A percentile compares a stretch with the other conserved stretches of the same genome.
These are phyloP conservation scores for Gossypium schwendimanii DNA, from an alignment of 441 rosid genomes.

Conservation along the genomic window DNA sequence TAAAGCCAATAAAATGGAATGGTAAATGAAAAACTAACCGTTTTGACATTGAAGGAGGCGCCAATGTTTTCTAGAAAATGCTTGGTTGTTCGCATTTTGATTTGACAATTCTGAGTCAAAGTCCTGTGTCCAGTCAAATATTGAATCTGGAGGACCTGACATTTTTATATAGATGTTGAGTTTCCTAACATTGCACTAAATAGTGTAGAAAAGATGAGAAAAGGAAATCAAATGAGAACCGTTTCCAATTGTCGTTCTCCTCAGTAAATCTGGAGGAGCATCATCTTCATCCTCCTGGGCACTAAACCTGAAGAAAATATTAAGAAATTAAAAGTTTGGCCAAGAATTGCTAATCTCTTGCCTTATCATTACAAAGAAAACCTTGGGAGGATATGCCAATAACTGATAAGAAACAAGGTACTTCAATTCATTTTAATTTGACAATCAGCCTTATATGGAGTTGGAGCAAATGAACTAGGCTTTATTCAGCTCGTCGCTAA, in stretches of 20 bases:
- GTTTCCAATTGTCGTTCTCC: conserved; percentile 96
- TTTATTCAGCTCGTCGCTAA: not conserved
- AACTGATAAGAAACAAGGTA: not conserved
- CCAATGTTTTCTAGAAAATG: conserved; percentile 97
- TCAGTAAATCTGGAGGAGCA: conserved; percentile 38
- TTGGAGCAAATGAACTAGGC: not conserved
- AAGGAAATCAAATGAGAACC: conserved; percentile 40
- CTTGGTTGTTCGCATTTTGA: conserved; percentile 77
- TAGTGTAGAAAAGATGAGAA: conserved; percentile 11
- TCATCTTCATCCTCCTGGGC: conserved; percentile 93
- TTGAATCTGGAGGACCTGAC: conserved; percentile 83
- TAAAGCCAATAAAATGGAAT: conserved; percentile 11
- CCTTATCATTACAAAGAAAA: not conserved
- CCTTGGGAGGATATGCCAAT: not conserved
- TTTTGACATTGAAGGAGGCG: conserved; percentile 99
- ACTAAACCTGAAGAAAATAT: conserved; percentile 52
- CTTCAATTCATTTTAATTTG: not conserved
- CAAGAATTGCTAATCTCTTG: not conserved
- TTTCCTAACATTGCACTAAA: conserved; percentile 17
- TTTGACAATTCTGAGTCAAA: conserved; percentile 65
- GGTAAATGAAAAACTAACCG: conserved; percentile 39
- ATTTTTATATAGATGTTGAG: conserved; percentile 25
- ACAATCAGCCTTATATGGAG: not conserved
- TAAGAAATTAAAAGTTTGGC: conserved; percentile 6
- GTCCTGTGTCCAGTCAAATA: conserved; percentile 90